Conservation (phyloP, 2,329 filamentous ascomycete species). For the Parastagonospora nodorum region DNA sequence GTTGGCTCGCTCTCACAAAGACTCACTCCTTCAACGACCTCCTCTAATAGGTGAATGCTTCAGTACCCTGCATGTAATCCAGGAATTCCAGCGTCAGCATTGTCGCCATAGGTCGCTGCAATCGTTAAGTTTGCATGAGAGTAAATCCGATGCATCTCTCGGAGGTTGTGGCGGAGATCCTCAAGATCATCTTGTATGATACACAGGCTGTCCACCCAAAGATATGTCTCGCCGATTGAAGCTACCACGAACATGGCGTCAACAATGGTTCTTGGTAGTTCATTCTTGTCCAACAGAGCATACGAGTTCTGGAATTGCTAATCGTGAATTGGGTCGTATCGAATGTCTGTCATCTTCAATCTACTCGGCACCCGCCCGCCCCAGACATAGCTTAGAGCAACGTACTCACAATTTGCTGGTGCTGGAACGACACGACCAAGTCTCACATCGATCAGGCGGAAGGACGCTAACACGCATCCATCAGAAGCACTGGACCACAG, state of each 20-base stretch:
- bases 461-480: too few relatives aligned
- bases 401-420: neutral
- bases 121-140: neutral
- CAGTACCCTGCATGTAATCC: neutral
- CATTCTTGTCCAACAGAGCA: neutral
- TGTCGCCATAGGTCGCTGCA: neutral
- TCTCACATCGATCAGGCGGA: neutral
- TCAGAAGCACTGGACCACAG: neutral
- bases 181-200: slow-evolving; percentile 1
- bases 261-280: neutral
- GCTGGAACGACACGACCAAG: neutral
- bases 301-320: neutral
- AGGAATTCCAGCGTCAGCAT: slow-evolving; percentile 1
- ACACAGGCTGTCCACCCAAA: slow-evolving; percentile 2
- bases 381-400: slow-evolving; percentile 1
- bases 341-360: neutral
- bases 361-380: neutral
- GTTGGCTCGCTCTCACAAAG: neutral
- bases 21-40: neutral
- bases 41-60: neutral
- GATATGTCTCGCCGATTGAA: neutral
- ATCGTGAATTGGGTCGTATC: neutral
- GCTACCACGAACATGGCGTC: slow-evolving; percentile 1
- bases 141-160: slow-evolving; percentile 1
- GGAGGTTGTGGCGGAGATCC: neutral